Evolutionary conservation across 2,329 filamentous ascomycete genomes (phyloP).

Genomic region (Trichoderma polysporum): DNA sequence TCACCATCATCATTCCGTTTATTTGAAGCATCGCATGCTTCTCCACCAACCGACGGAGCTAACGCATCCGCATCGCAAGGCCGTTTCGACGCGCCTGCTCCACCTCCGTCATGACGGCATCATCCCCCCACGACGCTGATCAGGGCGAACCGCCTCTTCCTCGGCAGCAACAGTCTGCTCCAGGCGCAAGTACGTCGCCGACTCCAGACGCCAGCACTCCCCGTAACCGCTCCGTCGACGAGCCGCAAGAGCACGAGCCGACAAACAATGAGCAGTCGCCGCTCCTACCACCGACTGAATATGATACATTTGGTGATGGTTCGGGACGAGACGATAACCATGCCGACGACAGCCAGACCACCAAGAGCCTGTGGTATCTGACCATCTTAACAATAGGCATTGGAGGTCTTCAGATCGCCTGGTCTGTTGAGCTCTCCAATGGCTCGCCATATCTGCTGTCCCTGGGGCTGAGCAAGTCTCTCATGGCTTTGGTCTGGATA

Average conservation of each 20-base stretch:
- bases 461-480: conserved; percentile 76
- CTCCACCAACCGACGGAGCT: not conserved
- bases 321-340: conserved; percentile 20
- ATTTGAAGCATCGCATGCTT: not conserved
- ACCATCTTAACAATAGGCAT: conserved; percentile 83
- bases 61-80: not conserved
- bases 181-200: conserved; percentile 13
- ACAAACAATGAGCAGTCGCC: conserved; percentile 33
- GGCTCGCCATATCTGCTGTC: conserved; percentile 83
- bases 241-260: conserved; percentile 19
- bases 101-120: conserved; percentile 16
- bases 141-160: not conserved
- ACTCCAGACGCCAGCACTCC: conserved; percentile 11
- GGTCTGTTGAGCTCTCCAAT: conserved; percentile 93
- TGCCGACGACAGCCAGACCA: conserved; percentile 49
- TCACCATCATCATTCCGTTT: not conserved
- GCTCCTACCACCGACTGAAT: conserved; percentile 28
- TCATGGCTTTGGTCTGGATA: conserved; percentile 83
- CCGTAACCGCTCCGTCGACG: conserved; percentile 25
- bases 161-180: conserved; percentile 2
- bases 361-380: conserved; percentile 83
- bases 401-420: conserved; percentile 87
- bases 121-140: not conserved
- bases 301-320: conserved; percentile 7
- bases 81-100: not conserved